Evolutionary conservation across 345 rosid genomes (phyloP).

Genomic region (Heritiera littoralis): DNA sequence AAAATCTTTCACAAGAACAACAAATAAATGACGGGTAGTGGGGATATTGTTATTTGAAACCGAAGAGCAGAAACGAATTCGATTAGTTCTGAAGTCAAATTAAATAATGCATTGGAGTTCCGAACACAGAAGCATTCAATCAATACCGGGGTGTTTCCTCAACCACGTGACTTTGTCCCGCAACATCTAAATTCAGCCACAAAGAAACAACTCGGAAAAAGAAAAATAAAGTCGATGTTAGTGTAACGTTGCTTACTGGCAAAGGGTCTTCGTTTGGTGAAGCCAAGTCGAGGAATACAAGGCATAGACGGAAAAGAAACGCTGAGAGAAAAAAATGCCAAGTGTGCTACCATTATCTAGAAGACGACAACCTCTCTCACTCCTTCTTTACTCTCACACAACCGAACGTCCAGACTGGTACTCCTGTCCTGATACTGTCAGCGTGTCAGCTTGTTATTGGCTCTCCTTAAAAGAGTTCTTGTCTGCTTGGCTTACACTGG

Average conservation of each 20-base stretch:
- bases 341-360: conserved; percentile 37
- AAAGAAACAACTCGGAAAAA: neutral
- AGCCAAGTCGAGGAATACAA: conserved; percentile 39
- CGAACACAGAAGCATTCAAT: neutral
- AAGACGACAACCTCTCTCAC: neutral
- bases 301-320: conserved; percentile 40
- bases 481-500: neutral
- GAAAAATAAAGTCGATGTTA: neutral
- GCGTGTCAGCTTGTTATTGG: conserved; percentile 2
- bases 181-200: neutral
- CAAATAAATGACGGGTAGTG: neutral
- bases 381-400: neutral
- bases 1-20: conserved; percentile 12
- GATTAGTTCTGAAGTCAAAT: neutral
- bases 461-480: neutral
- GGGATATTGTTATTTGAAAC: neutral
- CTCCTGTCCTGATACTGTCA: too few species aligned
- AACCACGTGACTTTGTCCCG: neutral
- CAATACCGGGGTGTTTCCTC: neutral
- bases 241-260: conserved; percentile 45
- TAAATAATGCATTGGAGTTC: too few species aligned
- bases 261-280: conserved; percentile 40
- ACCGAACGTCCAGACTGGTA: too few species aligned
- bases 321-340: conserved; percentile 42
- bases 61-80: neutral